These are phyloP conservation scores for Melampsora americana DNA, from an alignment of 1,284 basidiomycete species.

Conservation along the genomic window DNA sequence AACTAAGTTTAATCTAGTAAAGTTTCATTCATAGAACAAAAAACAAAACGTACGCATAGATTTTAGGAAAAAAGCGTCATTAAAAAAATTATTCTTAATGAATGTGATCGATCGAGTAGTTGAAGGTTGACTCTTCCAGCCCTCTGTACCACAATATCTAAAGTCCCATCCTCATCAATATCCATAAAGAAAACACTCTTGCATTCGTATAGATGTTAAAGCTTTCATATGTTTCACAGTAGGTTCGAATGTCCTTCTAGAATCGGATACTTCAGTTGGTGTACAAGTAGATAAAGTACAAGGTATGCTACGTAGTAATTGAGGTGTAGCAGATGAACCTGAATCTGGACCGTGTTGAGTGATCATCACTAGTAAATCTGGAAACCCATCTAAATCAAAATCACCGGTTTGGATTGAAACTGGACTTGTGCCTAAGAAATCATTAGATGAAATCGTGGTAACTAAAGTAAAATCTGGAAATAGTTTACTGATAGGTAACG, in stretches of 20 bases:
- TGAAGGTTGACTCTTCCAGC: conserved; percentile 61
- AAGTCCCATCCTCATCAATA: conserved; percentile 85
- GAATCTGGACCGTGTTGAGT: conserved; percentile 52
- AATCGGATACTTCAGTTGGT: conserved; percentile 49
- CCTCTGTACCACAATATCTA: conserved; percentile 87
- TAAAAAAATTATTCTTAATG: conserved; percentile 95
- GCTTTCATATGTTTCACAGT: conserved; percentile 63
- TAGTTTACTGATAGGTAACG: conserved; percentile 66
- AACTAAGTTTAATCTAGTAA: not conserved
- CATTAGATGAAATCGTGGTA: conserved; percentile 62
- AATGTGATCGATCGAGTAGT: conserved; percentile 63
- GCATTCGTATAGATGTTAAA: conserved; percentile 73
- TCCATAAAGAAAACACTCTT: conserved; percentile 78
- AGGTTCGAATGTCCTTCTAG: conserved; percentile 64
- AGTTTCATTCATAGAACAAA: too few relatives aligned
- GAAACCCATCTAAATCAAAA: conserved; percentile 89
- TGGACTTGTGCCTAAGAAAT: conserved; percentile 63
- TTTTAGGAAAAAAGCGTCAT: conserved; percentile 98
- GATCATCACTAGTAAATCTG: conserved; percentile 76
- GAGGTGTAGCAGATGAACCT: conserved; percentile 60
- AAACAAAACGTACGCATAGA: conserved; percentile 67
- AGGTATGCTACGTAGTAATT: conserved; percentile 69
- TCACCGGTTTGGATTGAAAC: conserved; percentile 80
- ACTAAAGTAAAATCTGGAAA: conserved; percentile 57
- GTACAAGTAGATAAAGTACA: conserved; percentile 60